Percentiles rank a stretch among this genome's conserved stretches.
These are phyloP conservation scores for Nemophila menziesii DNA, from an alignment of 257 asterid genomes.

Conservation along the genomic window DNA sequence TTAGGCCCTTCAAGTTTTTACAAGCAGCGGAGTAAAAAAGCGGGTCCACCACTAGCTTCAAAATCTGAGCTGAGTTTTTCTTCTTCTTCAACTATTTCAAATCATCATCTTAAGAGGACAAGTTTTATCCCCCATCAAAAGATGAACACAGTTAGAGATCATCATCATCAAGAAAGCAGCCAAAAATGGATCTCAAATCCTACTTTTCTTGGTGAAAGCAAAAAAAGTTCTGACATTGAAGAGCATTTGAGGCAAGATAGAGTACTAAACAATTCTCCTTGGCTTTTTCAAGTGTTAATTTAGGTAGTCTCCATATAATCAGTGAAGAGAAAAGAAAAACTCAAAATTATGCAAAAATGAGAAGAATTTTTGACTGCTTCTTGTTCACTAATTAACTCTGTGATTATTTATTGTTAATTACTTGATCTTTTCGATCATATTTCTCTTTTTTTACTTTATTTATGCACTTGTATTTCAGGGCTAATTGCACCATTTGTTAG, in stretches of 20 bases:
- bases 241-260: constrained; percentile 39
- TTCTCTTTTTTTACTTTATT: no score
- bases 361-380: constrained; percentile 6
- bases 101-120: constrained; percentile 25
- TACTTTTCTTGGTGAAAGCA: constrained; percentile 12
- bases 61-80: constrained; percentile 54
- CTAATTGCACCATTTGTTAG: no score
- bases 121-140: constrained; percentile 10
- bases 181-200: constrained; percentile 37
- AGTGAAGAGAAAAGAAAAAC: constrained; percentile 10
- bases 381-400: constrained; percentile 4
- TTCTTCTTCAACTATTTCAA: constrained; percentile 55
- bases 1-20: constrained; percentile 46
- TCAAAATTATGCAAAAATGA: neutral
- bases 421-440: neutral
- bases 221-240: constrained; percentile 16
- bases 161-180: constrained; percentile 10
- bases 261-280: constrained; percentile 41
- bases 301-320: constrained; percentile 56
- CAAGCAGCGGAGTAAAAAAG: constrained; percentile 23
- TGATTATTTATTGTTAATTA: neutral
- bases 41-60: constrained; percentile 15
- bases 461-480: no score
- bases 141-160: constrained; percentile 13
- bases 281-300: constrained; percentile 71